phyloP scores from a whole-genome alignment of 129 eudicot genomes.

The Centella asiatica region DNA sequence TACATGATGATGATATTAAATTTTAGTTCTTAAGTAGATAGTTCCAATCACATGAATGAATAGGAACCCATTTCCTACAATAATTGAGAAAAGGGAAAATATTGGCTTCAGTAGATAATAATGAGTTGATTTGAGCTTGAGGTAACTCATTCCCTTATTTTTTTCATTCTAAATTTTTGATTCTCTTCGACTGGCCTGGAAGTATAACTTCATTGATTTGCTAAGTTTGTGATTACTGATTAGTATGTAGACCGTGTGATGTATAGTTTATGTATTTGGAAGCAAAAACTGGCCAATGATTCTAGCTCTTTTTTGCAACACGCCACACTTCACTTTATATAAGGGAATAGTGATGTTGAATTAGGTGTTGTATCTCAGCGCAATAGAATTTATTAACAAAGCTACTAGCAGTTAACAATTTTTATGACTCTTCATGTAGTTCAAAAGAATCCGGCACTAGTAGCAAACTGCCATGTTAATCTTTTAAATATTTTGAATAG shows the following conservation, averaged over 20 bases:
- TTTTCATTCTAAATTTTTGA: not conserved
- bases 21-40: not conserved
- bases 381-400: not conserved
- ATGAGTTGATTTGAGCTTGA: not conserved
- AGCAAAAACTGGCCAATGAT: not conserved
- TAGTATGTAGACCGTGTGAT: not conserved
- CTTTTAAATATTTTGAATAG: not conserved
- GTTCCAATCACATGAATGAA: not conserved
- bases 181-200: not conserved
- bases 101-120: not conserved
- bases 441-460: not conserved
- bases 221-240: not conserved
- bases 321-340: not conserved
- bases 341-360: not conserved
- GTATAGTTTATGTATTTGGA: not conserved
- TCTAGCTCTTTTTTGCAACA: not conserved
- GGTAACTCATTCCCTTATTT: not conserved
- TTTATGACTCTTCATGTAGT: not conserved
- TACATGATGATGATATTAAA: not conserved
- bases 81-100: not conserved
- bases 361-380: not conserved
- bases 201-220: not conserved
- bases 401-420: not conserved
- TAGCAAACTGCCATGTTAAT: not conserved
- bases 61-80: not conserved